Evolutionary conservation across 352 stramenopile species (phyloP), one percentile per base, ranked within the genome.

Genomic region (Pythium grandisporangium): DNA sequence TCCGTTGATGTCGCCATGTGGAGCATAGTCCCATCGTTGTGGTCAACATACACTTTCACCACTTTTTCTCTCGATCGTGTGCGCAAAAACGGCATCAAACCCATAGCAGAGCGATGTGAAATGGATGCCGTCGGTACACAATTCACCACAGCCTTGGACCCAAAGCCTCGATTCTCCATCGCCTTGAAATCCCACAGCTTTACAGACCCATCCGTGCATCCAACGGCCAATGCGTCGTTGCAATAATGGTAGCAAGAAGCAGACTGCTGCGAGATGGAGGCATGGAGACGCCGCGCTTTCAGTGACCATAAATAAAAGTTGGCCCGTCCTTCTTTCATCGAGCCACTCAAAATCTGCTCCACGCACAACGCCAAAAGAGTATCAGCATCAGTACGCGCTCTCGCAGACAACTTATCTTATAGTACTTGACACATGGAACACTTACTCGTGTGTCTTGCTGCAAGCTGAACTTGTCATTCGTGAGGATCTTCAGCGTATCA

Each of bases 291-390:
- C 25, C 77, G 69, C 37, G 84, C 76, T 23, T 90, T 67, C 6
- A 93, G 51, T 6, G 70, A 85, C 81, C 81, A 93, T 53, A 92
- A 66, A 59, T 89, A 92, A 63, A 93, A 93, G 23, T 57, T 71
- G 21, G 76, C 81, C 37, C 62, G 61, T 21, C 88, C 81, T 51
- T 87, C 53, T 37, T 85, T 63, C 26, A 93, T 65, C 4, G 55
- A 63, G 10, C 81, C 81, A n/a, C 64, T 85, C 30, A 93, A 63
- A 47, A 92, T 48, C 81, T 90, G 40, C 5, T 21, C 33, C 13
- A 38, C n/a, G n/a, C 10, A 20, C 16, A n/a, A 38, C 7, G 13
- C 16, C 19, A n/a, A 11, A 16, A 17, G 33, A 46, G 2, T 7
- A 23, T 16, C 6, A 7, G n/a, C 21, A n/a, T n/a, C n/a, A n/a